Conservation (phyloP, 1,284 basidiomycete species). For the Rhodotorula glutinis region DNA sequence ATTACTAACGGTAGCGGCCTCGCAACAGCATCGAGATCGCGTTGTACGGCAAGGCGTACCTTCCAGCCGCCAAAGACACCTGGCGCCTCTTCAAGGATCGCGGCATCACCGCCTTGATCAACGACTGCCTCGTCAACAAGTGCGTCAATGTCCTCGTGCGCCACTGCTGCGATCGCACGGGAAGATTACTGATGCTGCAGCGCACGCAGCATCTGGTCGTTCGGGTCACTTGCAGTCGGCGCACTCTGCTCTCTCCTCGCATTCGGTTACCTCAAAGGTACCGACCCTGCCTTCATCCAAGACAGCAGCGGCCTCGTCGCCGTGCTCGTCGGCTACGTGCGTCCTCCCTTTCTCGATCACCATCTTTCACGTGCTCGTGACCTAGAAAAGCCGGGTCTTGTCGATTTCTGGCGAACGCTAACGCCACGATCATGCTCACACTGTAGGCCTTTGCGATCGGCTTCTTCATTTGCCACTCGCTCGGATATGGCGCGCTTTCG, state of each 20-base stretch:
- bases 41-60: slow-evolving; percentile 80
- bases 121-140: slow-evolving; percentile 58
- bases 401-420: too few relatives aligned
- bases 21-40: slow-evolving; percentile 62
- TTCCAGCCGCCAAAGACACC: slow-evolving; percentile 77
- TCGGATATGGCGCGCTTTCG: slow-evolving; percentile 34
- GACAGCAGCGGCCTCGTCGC: slow-evolving; percentile 28
- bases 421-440: background rate
- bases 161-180: too few relatives aligned
- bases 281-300: slow-evolving; percentile 24
- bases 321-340: slow-evolving; percentile 30
- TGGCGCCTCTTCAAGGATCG: slow-evolving; percentile 82
- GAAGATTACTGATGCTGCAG: too few relatives aligned
- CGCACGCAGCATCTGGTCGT: slow-evolving; percentile 54
- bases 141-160: background rate
- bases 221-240: slow-evolving; percentile 75
- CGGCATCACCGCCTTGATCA: slow-evolving; percentile 77
- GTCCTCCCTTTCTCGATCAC: slow-evolving; percentile 33
- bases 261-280: slow-evolving; percentile 62
- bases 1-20: slow-evolving; percentile 51
- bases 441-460: slow-evolving; percentile 46
- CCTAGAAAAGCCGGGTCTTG: background rate
- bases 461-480: slow-evolving; percentile 47
- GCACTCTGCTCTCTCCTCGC: slow-evolving; percentile 72
- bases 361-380: slow-evolving; percentile 18